Conservation (phyloP, 2,329 filamentous ascomycete species). For the Aspergillus sp. region DNA sequence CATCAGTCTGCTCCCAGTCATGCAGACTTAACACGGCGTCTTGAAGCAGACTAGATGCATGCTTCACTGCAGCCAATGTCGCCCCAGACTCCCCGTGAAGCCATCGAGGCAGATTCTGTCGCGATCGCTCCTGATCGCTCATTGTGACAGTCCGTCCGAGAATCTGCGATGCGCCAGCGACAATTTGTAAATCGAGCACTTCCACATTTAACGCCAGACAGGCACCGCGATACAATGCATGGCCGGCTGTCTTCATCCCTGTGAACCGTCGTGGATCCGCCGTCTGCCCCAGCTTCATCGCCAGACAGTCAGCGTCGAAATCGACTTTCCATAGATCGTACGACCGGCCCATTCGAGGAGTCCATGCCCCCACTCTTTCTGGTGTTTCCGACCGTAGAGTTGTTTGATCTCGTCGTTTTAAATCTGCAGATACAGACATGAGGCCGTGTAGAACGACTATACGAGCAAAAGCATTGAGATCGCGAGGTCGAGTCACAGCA, state of each 20-base stretch:
- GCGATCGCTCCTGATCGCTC: conserved; percentile 47
- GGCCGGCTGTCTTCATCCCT: conserved; percentile 46
- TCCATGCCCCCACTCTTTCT: conserved; percentile 45
- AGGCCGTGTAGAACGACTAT: conserved; percentile 56
- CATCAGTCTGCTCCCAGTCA: conserved; percentile 48
- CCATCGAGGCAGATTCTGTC: conserved; percentile 21
- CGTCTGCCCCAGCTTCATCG: conserved; percentile 28
- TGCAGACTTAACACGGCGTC: conserved; percentile 48
- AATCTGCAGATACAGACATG: conserved; percentile 60
- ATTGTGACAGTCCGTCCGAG: conserved; percentile 51
- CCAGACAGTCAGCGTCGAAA: conserved; percentile 49
- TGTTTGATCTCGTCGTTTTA: conserved; percentile 59
- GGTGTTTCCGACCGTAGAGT: conserved; percentile 45
- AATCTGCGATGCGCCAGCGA: conserved; percentile 56
- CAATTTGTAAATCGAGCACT: conserved; percentile 59
- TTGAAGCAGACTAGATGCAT: conserved; percentile 50
- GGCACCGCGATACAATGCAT: conserved; percentile 56
- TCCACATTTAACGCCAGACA: conserved; percentile 55
- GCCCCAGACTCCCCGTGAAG: conserved; percentile 10
- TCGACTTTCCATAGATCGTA: conserved; percentile 57
- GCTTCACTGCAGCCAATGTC: conserved; percentile 31
- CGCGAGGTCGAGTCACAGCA: conserved; percentile 29
- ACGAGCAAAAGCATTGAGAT: conserved; percentile 50
- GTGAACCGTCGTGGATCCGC: conserved; percentile 39
- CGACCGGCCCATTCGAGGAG: conserved; percentile 46